phyloP scores from a whole-genome alignment of 805 yeast genomes.

The Wickerhamomyces hampshirensis region DNA sequence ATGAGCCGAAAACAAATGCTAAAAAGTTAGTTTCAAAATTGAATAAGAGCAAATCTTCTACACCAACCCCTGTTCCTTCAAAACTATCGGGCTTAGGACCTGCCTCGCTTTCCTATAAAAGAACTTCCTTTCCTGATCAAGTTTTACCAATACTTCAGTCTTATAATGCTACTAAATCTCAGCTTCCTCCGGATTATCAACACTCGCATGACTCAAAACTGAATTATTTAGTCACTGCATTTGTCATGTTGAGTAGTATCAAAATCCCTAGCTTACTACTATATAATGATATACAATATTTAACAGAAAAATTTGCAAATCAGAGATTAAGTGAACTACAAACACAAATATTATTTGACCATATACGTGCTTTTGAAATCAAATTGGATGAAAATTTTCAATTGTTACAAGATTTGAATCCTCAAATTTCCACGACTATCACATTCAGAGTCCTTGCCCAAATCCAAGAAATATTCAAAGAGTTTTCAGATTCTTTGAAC shows the following conservation, averaged over 20 bases:
- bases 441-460: slow-evolving; percentile 12
- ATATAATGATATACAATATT: slow-evolving; percentile 18
- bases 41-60: slow-evolving; percentile 10
- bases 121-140: slow-evolving; percentile 12
- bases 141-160: slow-evolving; percentile 12
- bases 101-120: slow-evolving; percentile 2
- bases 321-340: slow-evolving; percentile 40
- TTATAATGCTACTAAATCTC: slow-evolving; percentile 9
- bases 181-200: slow-evolving; percentile 10
- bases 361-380: slow-evolving; percentile 9
- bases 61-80: slow-evolving; percentile 8
- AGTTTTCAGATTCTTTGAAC: slow-evolving; percentile 4
- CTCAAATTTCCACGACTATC: slow-evolving; percentile 10
- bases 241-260: slow-evolving; percentile 16
- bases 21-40: slow-evolving; percentile 20
- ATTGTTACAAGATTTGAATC: slow-evolving; percentile 17
- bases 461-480: slow-evolving; percentile 10
- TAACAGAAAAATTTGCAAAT: slow-evolving; percentile 4
- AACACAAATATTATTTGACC: slow-evolving; percentile 18
- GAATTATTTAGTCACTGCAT: slow-evolving; percentile 13
- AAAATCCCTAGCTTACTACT: slow-evolving; percentile 11
- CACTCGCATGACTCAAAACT: slow-evolving; percentile 13
- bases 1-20: too few relatives aligned
- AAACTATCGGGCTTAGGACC: too few relatives aligned
- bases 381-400: slow-evolving; percentile 4